phyloP scores from a whole-genome alignment of 257 asterid species.

The Fraxinus americana region DNA sequence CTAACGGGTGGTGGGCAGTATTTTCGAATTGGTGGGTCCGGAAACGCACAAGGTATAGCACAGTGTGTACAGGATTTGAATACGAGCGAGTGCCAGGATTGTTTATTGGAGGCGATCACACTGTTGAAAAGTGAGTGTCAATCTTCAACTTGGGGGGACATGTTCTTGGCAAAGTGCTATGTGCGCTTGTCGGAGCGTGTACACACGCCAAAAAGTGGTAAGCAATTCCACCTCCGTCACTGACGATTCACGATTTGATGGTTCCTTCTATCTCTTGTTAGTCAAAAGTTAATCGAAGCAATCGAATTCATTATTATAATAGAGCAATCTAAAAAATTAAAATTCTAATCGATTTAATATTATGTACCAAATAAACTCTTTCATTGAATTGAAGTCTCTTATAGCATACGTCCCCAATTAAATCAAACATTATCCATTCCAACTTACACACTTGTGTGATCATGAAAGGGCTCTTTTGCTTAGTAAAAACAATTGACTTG shows the following conservation, averaged over 20 bases:
- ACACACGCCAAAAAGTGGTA: conserved; percentile 48
- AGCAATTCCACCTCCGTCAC: conserved; percentile 34
- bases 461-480: no score
- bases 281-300: background rate
- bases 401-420: no score
- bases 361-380: no score
- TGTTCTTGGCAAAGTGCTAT: conserved; percentile 85
- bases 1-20: conserved; percentile 59
- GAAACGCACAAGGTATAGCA: conserved; percentile 64
- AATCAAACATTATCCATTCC: no score
- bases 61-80: conserved; percentile 90
- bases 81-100: conserved; percentile 70
- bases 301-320: no score
- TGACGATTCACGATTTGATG: conserved; percentile 31
- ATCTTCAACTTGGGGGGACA: conserved; percentile 69
- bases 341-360: no score
- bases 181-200: conserved; percentile 85
- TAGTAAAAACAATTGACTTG: no score
- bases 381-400: no score
- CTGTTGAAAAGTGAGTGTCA: conserved; percentile 72
- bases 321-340: no score
- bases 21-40: conserved; percentile 75
- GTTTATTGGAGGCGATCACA: conserved; percentile 69
- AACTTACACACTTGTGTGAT: no score
- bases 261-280: background rate